Percentiles rank a stretch among this genome's conserved stretches.
phyloP scores from a whole-genome alignment of 805 yeast species.

The Barnettozyma botsteinii region DNA sequence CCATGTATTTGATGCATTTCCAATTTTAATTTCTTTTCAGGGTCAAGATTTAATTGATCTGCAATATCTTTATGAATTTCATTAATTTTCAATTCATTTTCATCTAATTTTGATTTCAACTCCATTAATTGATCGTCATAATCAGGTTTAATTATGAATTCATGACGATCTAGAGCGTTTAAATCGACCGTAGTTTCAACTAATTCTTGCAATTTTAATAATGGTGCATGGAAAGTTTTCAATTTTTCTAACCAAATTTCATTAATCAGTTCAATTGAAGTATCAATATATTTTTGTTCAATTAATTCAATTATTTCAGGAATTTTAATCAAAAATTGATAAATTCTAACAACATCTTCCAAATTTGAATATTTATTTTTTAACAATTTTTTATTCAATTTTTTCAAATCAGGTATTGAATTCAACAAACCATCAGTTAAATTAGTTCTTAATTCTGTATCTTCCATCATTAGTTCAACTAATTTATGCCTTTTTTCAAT shows the following conservation, averaged over 20 bases:
- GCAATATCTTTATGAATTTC: constrained; percentile 58
- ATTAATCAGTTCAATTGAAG: constrained; percentile 34
- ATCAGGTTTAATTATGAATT: constrained; percentile 82
- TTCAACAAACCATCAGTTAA: constrained; percentile 62
- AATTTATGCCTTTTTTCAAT: constrained; percentile 67
- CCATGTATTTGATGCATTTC: constrained; percentile 88
- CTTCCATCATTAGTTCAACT: constrained; percentile 69
- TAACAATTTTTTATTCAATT: constrained; percentile 63
- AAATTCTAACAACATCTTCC: constrained; percentile 86
- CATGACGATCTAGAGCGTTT: constrained; percentile 73
- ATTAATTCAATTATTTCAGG: constrained; percentile 63
- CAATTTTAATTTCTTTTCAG: constrained; percentile 81
- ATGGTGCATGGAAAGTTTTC: constrained; percentile 39
- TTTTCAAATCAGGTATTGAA: constrained; percentile 76
- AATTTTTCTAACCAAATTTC: constrained; percentile 57
- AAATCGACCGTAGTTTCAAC: constrained; percentile 91
- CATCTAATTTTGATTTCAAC: constrained; percentile 53
- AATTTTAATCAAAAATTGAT: constrained; percentile 66
- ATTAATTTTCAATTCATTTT: constrained; percentile 48
- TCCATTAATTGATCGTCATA: constrained; percentile 72
- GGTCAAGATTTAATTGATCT: constrained; percentile 72
- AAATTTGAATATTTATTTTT: constrained; percentile 47
- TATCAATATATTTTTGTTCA: constrained; percentile 32
- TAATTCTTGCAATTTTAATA: constrained; percentile 70
- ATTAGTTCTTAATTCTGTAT: constrained; percentile 57